A percentile compares a stretch with the other conserved stretches of the same genome.
phyloP scores from a whole-genome alignment of 306 rosid genomes.

The Adenanthera pavonina region DNA sequence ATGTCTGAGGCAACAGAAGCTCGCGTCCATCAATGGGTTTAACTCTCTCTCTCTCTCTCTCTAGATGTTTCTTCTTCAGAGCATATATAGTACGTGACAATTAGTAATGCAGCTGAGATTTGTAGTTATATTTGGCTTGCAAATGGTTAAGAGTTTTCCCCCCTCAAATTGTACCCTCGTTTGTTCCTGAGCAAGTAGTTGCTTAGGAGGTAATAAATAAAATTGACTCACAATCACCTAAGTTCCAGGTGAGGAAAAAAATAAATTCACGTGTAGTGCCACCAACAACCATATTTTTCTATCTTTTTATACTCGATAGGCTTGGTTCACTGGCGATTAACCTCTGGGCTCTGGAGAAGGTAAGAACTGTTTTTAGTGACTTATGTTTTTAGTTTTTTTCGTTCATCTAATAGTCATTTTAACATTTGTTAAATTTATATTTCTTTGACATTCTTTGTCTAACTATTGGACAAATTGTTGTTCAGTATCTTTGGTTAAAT shows the following conservation, averaged over 20 bases:
- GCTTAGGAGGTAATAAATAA: slow-evolving; percentile 19
- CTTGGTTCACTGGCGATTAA: slow-evolving; percentile 12
- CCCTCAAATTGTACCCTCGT: background rate
- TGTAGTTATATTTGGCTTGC: slow-evolving; percentile 1
- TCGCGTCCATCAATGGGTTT: slow-evolving; percentile 41
- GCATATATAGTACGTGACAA: slow-evolving; percentile 13
- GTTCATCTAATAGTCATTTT: slow-evolving; percentile 7
- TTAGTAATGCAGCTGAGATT: slow-evolving; percentile 48
- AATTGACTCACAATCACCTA: background rate
- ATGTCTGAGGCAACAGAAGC: slow-evolving; percentile 36
- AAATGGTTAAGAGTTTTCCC: background rate
- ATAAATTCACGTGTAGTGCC: background rate
- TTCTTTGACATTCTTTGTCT: background rate
- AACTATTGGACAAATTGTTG: background rate
- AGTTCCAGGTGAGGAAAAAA: background rate
- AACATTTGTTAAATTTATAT: background rate
- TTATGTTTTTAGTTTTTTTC: background rate
- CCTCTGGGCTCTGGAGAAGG: slow-evolving; percentile 7
- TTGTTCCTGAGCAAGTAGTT: background rate
- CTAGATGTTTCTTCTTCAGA: background rate
- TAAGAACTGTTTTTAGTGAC: background rate
- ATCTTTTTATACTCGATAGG: background rate
- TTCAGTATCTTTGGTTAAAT: background rate
- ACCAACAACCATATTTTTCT: background rate
- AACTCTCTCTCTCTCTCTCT: background rate